Evolutionary conservation across 2,329 filamentous ascomycete species (phyloP), one percentile per base, ranked within the genome.

Genomic region (Nemania serpens): DNA sequence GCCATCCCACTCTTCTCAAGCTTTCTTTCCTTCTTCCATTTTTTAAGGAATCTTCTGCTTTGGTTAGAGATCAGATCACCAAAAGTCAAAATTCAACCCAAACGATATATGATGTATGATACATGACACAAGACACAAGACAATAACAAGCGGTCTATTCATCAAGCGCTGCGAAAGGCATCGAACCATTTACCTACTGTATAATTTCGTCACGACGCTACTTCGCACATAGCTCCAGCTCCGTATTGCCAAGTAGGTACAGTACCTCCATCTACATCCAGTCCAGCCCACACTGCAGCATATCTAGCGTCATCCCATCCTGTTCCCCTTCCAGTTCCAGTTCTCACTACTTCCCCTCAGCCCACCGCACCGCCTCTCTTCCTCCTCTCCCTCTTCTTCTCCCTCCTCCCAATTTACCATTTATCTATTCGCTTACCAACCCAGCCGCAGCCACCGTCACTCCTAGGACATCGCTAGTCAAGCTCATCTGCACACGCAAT

Each of bases 301-400:
- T 29, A 29, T 29, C 25, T 29, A 29, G 25, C 25, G 25, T 29
- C 25, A 29, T 29, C 25, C n/a, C 25, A 29, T 29, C 25, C 25
- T 29, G 25, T 29, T 29, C 25, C 25, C 25, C 4, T 29, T 29
- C 25, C 25, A 29, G 25, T 29, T 7, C 25, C 25, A 29, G 25
- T 29, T 29, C 25, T 12, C 53, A 57, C 1, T n/a, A 37, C 50
- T 61, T 58, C 54, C 61, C 58, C 61, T 58, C 58, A 61, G 59
- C 59, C 46, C 54, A 36, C 48, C 56, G n/a, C 60, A 55, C 46
- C 13, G 29, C 50, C 25, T 29, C 25, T 29, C 25, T 36, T 47
- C n/a, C 15, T 43, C 13, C 25, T 50, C 39, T 41, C 36, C 22
- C 20, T 47, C 45, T 17, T 33, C 22, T 17, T 33, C 2, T 11